Conservation (phyloP, 1,284 basidiomycete species). For the Cutaneotrichosporon sp. region DNA sequence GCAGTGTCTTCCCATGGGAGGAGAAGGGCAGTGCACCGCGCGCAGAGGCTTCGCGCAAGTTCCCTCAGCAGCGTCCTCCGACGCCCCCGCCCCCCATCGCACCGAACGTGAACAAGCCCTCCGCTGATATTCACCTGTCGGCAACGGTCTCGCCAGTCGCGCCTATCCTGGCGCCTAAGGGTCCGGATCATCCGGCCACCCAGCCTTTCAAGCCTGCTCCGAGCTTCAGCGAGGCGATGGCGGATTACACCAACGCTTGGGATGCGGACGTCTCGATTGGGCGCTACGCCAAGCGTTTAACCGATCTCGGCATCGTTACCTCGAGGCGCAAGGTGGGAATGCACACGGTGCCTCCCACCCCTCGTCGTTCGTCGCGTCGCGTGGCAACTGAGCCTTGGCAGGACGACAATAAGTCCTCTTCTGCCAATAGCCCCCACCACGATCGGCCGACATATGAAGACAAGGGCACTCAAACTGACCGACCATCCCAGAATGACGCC, state of each 20-base stretch:
- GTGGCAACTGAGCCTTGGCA: not conserved
- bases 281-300: slow-evolving; percentile 67
- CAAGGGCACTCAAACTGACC: slow-evolving; percentile 40
- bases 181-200: not conserved
- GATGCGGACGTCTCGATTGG: slow-evolving; percentile 75
- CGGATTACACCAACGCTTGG: slow-evolving; percentile 76
- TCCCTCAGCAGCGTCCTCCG: slow-evolving; percentile 53
- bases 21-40: slow-evolving; percentile 61
- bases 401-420: not conserved
- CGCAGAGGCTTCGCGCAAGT: slow-evolving; percentile 70
- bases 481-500: slow-evolving; percentile 28
- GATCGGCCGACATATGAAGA: slow-evolving; percentile 34
- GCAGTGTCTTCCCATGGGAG: slow-evolving; percentile 96
- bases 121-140: not conserved
- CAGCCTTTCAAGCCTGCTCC: not conserved
- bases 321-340: slow-evolving; percentile 12
- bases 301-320: slow-evolving; percentile 33
- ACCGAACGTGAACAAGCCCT: slow-evolving; percentile 52
- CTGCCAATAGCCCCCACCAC: not conserved
- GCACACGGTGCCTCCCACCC: slow-evolving; percentile 34
- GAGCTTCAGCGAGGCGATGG: slow-evolving; percentile 42
- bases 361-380: slow-evolving; percentile 8
- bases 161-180: not conserved
- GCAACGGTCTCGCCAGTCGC: not conserved
- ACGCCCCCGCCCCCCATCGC: not conserved